These are phyloP conservation scores for Hymenoscyphus infarciens DNA, from an alignment of 2,329 filamentous ascomycete species.

Conservation along the genomic window DNA sequence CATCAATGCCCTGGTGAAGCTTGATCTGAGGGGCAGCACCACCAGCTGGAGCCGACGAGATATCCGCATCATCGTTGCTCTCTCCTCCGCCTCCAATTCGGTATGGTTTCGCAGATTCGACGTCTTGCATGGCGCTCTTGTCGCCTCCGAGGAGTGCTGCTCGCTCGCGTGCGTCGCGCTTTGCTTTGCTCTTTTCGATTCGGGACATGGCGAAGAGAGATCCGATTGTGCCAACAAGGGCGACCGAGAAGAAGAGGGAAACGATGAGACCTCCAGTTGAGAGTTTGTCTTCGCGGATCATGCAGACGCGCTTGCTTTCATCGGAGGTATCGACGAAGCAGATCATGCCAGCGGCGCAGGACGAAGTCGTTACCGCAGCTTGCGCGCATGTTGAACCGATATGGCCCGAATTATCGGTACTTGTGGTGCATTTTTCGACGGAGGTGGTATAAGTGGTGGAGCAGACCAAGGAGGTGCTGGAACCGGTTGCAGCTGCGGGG, in stretches of 20 bases:
- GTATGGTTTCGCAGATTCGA: conserved; percentile 15
- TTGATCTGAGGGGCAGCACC: conserved; percentile 14
- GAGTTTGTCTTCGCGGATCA: conserved; percentile 23
- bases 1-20: conserved; percentile 22
- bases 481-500: conserved; percentile 3
- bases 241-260: conserved; percentile 23
- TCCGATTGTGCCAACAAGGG: conserved; percentile 17
- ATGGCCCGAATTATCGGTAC: background rate
- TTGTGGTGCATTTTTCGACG: conserved; percentile 14
- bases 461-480: background rate
- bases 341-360: conserved; percentile 24
- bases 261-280: conserved; percentile 27
- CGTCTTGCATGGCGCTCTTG: conserved; percentile 15
- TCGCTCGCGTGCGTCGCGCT: conserved; percentile 8
- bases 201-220: conserved; percentile 15
- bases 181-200: conserved; percentile 14
- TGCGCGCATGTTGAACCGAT: conserved; percentile 18
- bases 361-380: conserved; percentile 16
- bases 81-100: conserved; percentile 13
- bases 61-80: conserved; percentile 16
- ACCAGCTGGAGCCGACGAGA: conserved; percentile 11
- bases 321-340: conserved; percentile 20
- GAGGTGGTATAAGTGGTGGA: conserved; percentile 9
- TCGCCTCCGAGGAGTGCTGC: conserved; percentile 8
- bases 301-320: conserved; percentile 16